These are phyloP conservation scores for Acer saccharum DNA, from an alignment of 345 rosid species.

Conservation along the genomic window DNA sequence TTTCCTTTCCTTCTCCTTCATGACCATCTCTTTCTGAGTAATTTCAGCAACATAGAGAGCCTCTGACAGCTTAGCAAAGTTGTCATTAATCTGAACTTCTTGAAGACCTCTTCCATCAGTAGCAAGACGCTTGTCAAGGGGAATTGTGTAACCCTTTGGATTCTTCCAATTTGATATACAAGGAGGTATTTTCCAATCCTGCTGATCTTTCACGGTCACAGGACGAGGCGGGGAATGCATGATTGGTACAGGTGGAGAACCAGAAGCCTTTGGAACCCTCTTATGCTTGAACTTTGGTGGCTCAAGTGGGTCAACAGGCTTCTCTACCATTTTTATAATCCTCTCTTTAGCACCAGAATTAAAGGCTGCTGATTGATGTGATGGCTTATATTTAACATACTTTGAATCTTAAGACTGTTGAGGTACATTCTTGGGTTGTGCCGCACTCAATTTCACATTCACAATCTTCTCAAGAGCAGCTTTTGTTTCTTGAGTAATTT, in stretches of 20 bases:
- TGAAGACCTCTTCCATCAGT: slow-evolving; percentile 99
- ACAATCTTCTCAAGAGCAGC: slow-evolving; percentile 88
- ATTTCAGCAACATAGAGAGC: slow-evolving; percentile 90
- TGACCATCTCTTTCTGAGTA: slow-evolving; percentile 84
- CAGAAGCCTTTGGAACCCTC: slow-evolving; percentile 92
- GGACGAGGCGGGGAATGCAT: slow-evolving; percentile 99
- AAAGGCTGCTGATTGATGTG: slow-evolving; percentile 82
- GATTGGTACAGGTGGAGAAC: slow-evolving; percentile 96
- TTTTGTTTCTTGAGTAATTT: slow-evolving; percentile 69
- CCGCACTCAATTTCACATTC: slow-evolving; percentile 84
- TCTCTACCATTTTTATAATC: slow-evolving; percentile 92
- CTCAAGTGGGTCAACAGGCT: slow-evolving; percentile 96
- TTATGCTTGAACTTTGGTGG: slow-evolving; percentile 99
- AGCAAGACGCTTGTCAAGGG: slow-evolving; percentile 97
- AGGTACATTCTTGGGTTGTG: slow-evolving; percentile 90
- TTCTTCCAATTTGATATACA: slow-evolving; percentile 98
- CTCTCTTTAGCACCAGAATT: slow-evolving; percentile 95
- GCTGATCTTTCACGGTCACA: slow-evolving; percentile 94
- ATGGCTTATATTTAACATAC: slow-evolving; percentile 85
- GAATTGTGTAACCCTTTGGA: slow-evolving; percentile 93
- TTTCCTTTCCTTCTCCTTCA: slow-evolving; percentile 93
- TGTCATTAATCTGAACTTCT: slow-evolving; percentile 81
- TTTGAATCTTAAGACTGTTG: slow-evolving; percentile 76
- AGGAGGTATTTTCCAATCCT: slow-evolving; percentile 98
- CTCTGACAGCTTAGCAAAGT: slow-evolving; percentile 90